Conservation (phyloP, 352 stramenopile species). For the Phytopythium cucurbitacearum region DNA sequence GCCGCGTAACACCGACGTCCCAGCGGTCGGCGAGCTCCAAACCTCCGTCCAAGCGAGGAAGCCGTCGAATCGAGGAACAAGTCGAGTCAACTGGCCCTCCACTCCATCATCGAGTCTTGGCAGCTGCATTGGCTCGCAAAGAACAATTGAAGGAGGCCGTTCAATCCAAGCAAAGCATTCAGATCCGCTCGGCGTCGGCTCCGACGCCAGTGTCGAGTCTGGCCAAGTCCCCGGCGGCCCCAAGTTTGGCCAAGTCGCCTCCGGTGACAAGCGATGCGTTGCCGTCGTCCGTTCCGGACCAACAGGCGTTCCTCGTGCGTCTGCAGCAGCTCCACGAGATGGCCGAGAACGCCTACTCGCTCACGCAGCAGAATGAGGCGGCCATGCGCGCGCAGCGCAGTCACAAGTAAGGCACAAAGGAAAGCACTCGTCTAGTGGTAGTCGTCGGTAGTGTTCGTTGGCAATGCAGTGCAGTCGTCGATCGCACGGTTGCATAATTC, state of each 20-base stretch:
- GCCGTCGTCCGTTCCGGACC: conserved; percentile 5
- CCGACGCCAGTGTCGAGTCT: neutral
- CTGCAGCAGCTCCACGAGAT: conserved; percentile 21
- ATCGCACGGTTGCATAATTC: too few relatives aligned
- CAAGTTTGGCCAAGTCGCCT: neutral
- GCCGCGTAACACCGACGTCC: too few relatives aligned
- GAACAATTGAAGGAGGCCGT: too few relatives aligned
- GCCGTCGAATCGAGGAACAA: too few relatives aligned
- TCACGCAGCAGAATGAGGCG: conserved; percentile 19
- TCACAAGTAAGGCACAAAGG: too few relatives aligned
- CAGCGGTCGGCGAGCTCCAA: too few relatives aligned
- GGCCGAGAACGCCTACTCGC: conserved; percentile 24
- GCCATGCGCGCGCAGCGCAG: neutral
- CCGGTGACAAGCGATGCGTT: neutral
- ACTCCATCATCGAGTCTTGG: too few relatives aligned
- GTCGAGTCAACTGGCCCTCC: too few relatives aligned
- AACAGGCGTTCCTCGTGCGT: conserved; percentile 12
- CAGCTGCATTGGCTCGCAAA: neutral
- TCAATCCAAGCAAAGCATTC: neutral
- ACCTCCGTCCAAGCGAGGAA: too few relatives aligned
- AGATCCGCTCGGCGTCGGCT: neutral
- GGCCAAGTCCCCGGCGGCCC: neutral
- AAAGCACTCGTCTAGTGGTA: too few relatives aligned
- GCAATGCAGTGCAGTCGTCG: too few relatives aligned
- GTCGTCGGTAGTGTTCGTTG: too few relatives aligned